phyloP scores from a whole-genome alignment of 768 basidiomycete species.

The Cytidiella melzeri region DNA sequence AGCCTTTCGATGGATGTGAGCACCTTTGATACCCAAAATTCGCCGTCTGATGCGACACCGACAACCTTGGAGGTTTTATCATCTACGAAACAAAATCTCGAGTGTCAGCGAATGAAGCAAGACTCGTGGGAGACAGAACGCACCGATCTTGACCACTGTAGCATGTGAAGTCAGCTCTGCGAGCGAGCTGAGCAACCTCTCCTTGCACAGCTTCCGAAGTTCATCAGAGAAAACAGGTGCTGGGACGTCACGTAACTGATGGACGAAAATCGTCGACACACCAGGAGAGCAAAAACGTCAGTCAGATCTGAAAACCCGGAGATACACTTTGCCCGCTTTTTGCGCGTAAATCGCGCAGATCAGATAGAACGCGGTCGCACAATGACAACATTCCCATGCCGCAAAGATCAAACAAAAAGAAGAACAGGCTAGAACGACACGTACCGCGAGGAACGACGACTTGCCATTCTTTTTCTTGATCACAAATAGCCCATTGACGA shows the following conservation, averaged over 20 bases:
- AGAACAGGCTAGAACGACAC: too few relatives aligned
- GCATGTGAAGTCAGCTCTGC: conserved; percentile 64
- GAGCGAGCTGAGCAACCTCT: conserved; percentile 64
- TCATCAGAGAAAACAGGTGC: conserved; percentile 69
- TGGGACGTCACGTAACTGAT: conserved; percentile 55
- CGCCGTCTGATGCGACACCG: conserved; percentile 63
- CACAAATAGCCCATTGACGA: conserved; percentile 75
- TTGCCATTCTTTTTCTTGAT: conserved; percentile 70
- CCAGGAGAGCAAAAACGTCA: not conserved
- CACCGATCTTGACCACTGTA: conserved; percentile 47
- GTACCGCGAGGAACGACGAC: conserved; percentile 50
- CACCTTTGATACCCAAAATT: conserved; percentile 73
- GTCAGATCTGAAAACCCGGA: not conserved
- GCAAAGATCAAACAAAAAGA: too few relatives aligned
- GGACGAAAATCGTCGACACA: conserved; percentile 8
- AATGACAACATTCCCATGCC: too few relatives aligned
- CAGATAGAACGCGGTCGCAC: too few relatives aligned
- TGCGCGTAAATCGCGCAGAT: too few relatives aligned
- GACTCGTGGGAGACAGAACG: conserved; percentile 8
- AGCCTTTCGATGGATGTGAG: conserved; percentile 49
- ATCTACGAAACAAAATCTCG: conserved; percentile 24
- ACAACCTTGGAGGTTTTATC: conserved; percentile 49
- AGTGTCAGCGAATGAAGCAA: not conserved
- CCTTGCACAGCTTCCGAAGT: conserved; percentile 59
- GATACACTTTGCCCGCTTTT: too few relatives aligned